phyloP scores from a whole-genome alignment of 1,139 yeast genomes.

The Blastobotrys proliferans region DNA sequence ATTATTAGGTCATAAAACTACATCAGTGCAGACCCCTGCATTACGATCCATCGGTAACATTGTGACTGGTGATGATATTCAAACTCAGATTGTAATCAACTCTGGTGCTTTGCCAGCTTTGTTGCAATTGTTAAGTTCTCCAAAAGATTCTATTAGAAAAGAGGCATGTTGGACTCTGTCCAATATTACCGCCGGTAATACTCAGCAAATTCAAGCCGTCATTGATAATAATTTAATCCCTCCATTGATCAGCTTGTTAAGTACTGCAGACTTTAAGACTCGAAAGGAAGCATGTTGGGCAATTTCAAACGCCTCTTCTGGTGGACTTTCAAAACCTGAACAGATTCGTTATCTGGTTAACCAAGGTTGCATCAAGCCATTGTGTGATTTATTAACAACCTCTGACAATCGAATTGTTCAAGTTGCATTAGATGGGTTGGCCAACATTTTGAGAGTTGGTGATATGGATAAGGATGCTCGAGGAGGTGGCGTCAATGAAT shows the following conservation, averaged over 20 bases:
- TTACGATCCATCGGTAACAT: slow-evolving; percentile 96
- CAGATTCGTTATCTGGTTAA: slow-evolving; percentile 87
- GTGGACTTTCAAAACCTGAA: slow-evolving; percentile 88
- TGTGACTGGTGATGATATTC: slow-evolving; percentile 93
- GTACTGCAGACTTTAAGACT: slow-evolving; percentile 87
- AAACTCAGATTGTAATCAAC: slow-evolving; percentile 92
- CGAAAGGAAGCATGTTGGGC: slow-evolving; percentile 99
- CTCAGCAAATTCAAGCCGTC: slow-evolving; percentile 94
- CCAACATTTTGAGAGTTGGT: slow-evolving; percentile 90
- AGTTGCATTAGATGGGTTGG: slow-evolving; percentile 92
- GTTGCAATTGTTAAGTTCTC: slow-evolving; percentile 71
- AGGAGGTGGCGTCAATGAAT: slow-evolving; percentile 67
- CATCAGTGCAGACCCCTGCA: slow-evolving; percentile 94
- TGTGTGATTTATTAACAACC: slow-evolving; percentile 83
- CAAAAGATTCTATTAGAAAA: slow-evolving; percentile 88
- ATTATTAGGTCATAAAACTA: slow-evolving; percentile 74
- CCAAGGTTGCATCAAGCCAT: slow-evolving; percentile 96
- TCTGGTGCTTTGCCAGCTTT: slow-evolving; percentile 88
- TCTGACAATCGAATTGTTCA: slow-evolving; percentile 91
- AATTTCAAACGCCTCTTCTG: slow-evolving; percentile 93
- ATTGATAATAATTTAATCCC: slow-evolving; percentile 93
- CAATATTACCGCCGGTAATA: slow-evolving; percentile 94
- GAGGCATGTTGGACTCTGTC: slow-evolving; percentile 99
- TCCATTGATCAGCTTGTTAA: slow-evolving; percentile 77
- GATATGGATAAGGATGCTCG: slow-evolving; percentile 83